Percentiles rank a stretch among this genome's conserved stretches.
phyloP scores from a whole-genome alignment of 441 rosid species.

The Lepidium campestre region DNA sequence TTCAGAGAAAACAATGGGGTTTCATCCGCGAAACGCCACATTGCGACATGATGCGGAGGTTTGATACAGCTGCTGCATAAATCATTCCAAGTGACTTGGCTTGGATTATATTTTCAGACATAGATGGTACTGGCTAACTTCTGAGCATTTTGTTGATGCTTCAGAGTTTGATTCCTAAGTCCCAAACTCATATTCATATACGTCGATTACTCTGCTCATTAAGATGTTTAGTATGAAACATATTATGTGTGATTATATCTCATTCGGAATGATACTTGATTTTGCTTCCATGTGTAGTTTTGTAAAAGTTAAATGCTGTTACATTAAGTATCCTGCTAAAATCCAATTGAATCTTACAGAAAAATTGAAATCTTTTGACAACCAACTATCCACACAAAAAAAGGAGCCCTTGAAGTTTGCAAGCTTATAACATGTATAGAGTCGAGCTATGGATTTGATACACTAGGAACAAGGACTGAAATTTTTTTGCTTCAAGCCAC shows the following conservation, averaged over 20 bases:
- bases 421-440: neutral
- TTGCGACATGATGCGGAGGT: slow-evolving; percentile 71
- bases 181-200: slow-evolving; percentile 11
- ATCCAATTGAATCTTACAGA: neutral
- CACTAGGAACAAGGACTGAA: neutral
- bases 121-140: neutral
- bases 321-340: neutral
- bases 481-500: slow-evolving; percentile 42
- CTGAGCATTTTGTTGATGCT: slow-evolving; percentile 13
- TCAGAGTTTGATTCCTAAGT: neutral
- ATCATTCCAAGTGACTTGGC: neutral
- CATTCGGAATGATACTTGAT: slow-evolving; percentile 10
- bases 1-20: slow-evolving; percentile 96
- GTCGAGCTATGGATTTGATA: neutral
- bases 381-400: neutral
- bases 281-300: slow-evolving; percentile 9
- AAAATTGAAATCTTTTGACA: neutral
- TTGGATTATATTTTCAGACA: neutral
- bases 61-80: slow-evolving; percentile 40
- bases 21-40: slow-evolving; percentile 82
- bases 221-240: slow-evolving; percentile 14
- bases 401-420: neutral
- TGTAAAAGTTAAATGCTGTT: neutral
- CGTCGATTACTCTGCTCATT: slow-evolving; percentile 9
- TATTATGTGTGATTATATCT: slow-evolving; percentile 20